Conservation (phyloP, 1,139 yeast species). For the Taiozyma sp. region DNA sequence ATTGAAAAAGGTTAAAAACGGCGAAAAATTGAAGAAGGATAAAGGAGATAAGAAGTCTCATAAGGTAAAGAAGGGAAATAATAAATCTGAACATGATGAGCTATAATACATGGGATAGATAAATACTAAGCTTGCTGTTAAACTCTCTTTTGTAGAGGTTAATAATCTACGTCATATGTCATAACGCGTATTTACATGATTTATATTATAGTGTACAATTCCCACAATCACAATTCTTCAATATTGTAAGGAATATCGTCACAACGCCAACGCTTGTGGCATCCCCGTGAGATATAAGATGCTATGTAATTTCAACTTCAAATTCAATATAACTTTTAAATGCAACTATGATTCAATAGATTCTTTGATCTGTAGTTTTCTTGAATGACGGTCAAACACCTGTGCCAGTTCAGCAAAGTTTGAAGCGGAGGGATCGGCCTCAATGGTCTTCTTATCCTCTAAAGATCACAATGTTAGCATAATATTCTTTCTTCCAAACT, state of each 20-base stretch:
- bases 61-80: constrained; percentile 1
- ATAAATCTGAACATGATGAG: constrained; percentile 8
- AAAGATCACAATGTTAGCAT: neutral
- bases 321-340: neutral
- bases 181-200: neutral
- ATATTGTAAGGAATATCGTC: too few species aligned
- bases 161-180: neutral
- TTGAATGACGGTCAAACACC: constrained; percentile 63
- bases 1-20: constrained; percentile 13
- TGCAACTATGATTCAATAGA: constrained; percentile 40
- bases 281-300: neutral
- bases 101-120: neutral
- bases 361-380: constrained; percentile 63
- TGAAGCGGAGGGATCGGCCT: constrained; percentile 58
- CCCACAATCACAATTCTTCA: neutral
- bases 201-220: neutral
- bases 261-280: neutral
- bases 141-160: too few species aligned
- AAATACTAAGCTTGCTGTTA: too few species aligned
- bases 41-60: constrained; percentile 1
- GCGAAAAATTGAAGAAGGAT: constrained; percentile 13
- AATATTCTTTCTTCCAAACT: neutral
- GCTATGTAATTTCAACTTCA: neutral
- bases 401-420: constrained; percentile 51
- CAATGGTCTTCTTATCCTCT: constrained; percentile 68